Evolutionary conservation across 2,329 filamentous ascomycete genomes (phyloP), one percentile per base, ranked within the genome.

Genomic region (Cryphonectria nitschkei): DNA sequence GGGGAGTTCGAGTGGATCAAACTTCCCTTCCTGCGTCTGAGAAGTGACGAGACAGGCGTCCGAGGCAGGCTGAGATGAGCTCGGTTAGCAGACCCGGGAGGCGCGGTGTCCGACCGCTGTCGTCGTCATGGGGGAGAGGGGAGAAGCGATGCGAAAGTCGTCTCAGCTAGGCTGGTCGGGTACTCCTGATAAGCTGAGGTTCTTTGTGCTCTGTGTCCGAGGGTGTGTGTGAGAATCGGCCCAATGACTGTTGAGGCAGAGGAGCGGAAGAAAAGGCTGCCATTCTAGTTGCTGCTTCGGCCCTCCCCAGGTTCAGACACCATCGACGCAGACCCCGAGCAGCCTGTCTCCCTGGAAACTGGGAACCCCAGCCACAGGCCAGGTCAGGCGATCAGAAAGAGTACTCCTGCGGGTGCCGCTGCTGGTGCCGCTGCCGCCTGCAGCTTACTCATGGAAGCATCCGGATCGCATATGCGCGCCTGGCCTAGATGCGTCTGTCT

Each of bases 201-300:
- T 67, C 70, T 67, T 69, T 71, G 63, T 67, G 54, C 13, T 26
- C 3, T 5, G 69, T 69, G 37, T 69, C 32, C 34, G 5, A 41
- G 41, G 37, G 9, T 39, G 37, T 58, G 37, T 16, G 26, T 32
- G 2, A 16, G 22, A n/a, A 8, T 26, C 22, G 26, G 19, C 34
- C 46, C 62, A 26, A n/a, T 26, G 16, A n/a, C 26, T 52, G 16
- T 34, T 13, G 58, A 26, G 54, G 26, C 9, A 29, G 52, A 29
- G n/a, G n/a, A 54, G 52, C n/a, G n/a, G 22, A 19, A 29, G 26
- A 11, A 56, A 11, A 46, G 16, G 43, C 8, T 39, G 9, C 37
- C 37, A 19, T 50, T 19, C 19, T 50, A 50, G 46, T n/a, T 50
- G 19, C 19, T 50, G 5, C 46, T 9, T n/a, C 46, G 6, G 19